These are phyloP conservation scores for Plantago coronopus DNA, from an alignment of 305 asterid genomes.

Conservation along the genomic window DNA sequence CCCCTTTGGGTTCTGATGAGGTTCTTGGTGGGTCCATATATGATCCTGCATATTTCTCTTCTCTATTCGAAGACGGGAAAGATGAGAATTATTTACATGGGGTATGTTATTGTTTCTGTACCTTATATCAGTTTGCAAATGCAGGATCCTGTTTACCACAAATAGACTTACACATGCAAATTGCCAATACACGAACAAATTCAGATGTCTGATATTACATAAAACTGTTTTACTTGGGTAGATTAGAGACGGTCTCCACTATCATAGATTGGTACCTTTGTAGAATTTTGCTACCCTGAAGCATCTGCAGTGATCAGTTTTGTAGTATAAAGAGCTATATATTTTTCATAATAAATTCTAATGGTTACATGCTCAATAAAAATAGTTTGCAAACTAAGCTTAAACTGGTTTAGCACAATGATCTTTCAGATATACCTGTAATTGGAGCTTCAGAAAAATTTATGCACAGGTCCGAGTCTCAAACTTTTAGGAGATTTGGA, in stretches of 20 bases:
- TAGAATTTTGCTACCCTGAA: not conserved
- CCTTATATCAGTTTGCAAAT: conserved; percentile 10
- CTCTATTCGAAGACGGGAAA: conserved; percentile 65
- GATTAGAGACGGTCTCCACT: not conserved
- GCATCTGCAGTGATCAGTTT: not conserved
- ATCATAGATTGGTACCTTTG: not conserved
- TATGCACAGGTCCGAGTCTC: no score
- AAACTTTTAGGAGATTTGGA: not conserved
- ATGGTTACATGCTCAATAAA: not conserved
- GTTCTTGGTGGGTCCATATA: conserved; percentile 68
- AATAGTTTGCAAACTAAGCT: not conserved
- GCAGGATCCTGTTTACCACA: conserved; percentile 12
- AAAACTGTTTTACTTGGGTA: not conserved
- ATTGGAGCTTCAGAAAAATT: not conserved
- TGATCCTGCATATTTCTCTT: conserved; percentile 70
- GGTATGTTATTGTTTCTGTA: conserved; percentile 42
- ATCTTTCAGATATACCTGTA: not conserved
- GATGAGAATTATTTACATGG: conserved; percentile 33
- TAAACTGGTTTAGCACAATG: conserved; percentile 1
- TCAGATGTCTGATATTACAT: no score
- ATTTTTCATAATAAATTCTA: no score
- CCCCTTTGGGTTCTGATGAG: conserved; percentile 54
- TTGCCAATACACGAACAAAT: not conserved
- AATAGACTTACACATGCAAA: not conserved
- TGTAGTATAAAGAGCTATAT: not conserved